Base-by-base conservation (phyloP, 1,139 yeast genomes). In the Candida mesenterica region DNA sequence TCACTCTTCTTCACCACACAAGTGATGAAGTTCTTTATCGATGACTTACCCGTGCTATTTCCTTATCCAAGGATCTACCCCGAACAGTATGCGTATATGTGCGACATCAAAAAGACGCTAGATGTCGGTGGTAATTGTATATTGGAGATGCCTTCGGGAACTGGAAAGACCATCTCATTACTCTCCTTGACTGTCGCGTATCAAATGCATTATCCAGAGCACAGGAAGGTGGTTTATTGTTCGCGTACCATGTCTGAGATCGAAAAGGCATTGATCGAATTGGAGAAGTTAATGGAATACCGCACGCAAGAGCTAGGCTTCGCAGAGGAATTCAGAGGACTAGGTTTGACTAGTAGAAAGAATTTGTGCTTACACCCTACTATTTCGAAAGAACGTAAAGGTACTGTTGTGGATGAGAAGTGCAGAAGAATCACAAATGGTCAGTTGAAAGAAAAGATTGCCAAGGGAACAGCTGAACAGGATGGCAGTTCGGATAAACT, bases 241-340 rank as follows among this genome's bases (percentile, higher is more conserved):
- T 92, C 98, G 4, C 97, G 99, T 74, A 92, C 99, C 24, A 92
- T 92, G 98, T 87, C 97, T 7, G 99, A 92, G 66, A 92, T 92
- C 56, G 98, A 92, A 63, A 92, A 92, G 63, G 97, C 98, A 0
- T 66, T 92, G 57, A 88, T 90, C n/a, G 99, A 92, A 65, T 71
- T 94, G 67, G 82, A 86, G 45, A 81, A 79, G 37, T 68, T 92
- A 49, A 92, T 92, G 98, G 87, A 79, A 36, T 92, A 75, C 56
- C 72, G 99, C 44, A 63, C 92, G 3, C 70, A 77, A 38, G 95
- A 87, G 53, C 68, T 92, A 38, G 97, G 97, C 0, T 78, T 75
- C 46, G 82, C 68, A 20, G 97, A 89, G 57, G 89, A 84, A 37
- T 94, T 92, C 57, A 69, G 97, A 44, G 99, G 98, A 0, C 64